A percentile compares a stretch with the other conserved stretches of the same genome.
phyloP scores from a whole-genome alignment of 768 basidiomycete species.

The Strobilomyces confusus region DNA sequence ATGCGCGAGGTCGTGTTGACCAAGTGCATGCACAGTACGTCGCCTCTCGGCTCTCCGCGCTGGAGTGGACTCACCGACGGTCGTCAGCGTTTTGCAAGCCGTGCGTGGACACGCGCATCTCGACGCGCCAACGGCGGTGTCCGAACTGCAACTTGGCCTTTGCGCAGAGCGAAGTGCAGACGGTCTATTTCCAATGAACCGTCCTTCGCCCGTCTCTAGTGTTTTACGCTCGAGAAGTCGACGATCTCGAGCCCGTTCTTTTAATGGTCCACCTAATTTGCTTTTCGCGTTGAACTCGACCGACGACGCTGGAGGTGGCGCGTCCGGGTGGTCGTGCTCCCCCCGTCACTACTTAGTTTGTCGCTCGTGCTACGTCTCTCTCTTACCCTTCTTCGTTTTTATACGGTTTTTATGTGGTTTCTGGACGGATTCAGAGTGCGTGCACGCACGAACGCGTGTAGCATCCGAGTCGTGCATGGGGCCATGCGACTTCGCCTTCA shows the following conservation, averaged over 20 bases:
- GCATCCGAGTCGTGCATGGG: too few species aligned
- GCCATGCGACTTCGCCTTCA: too few species aligned
- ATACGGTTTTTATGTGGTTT: background rate
- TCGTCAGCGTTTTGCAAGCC: constrained; percentile 74
- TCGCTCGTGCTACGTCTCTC: background rate
- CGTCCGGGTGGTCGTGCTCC: background rate
- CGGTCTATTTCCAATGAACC: constrained; percentile 53
- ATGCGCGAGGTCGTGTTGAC: constrained; percentile 79
- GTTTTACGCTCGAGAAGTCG: background rate
- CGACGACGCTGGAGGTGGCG: background rate
- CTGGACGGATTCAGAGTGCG: background rate
- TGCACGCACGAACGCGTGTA: too few species aligned
- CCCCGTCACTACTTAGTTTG: too few species aligned
- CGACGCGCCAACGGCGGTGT: constrained; percentile 91
- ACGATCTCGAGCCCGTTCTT: background rate
- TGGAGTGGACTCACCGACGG: background rate
- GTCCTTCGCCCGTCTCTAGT: background rate
- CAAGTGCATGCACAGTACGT: constrained; percentile 91
- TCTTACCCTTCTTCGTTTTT: background rate
- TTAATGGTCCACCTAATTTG: background rate
- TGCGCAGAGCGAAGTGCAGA: constrained; percentile 77
- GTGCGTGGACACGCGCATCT: constrained; percentile 83
- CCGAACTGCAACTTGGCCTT: constrained; percentile 83
- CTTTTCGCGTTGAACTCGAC: background rate
- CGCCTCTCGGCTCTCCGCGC: background rate